phyloP scores from a whole-genome alignment of 345 rosid genomes.

The Erodium maritimum region DNA sequence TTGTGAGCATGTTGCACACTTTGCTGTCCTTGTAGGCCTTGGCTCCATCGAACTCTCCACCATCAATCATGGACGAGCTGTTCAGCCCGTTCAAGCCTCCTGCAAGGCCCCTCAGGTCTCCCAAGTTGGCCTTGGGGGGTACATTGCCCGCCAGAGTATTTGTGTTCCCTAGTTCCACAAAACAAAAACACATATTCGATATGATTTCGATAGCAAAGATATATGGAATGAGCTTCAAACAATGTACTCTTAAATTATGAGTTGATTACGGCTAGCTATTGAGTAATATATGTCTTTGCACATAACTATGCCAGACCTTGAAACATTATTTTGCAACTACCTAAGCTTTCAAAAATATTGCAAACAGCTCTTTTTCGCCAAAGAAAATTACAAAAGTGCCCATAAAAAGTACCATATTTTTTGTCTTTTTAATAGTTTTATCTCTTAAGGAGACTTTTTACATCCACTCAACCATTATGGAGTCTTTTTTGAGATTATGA shows the following conservation, averaged over 20 bases:
- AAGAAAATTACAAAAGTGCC: no score
- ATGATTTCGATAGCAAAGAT: background rate
- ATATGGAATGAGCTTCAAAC: background rate
- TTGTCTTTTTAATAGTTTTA: no score
- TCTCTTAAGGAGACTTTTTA: no score
- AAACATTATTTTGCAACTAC: no score
- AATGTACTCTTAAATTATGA: background rate
- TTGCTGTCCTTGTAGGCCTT: constrained; percentile 98
- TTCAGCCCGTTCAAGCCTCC: constrained; percentile 68
- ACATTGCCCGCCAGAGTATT: constrained; percentile 96
- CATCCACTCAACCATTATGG: no score
- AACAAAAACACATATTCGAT: background rate
- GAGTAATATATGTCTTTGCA: no score
- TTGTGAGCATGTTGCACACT: constrained; percentile 91
- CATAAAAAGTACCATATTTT: no score
- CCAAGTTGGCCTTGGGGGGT: constrained; percentile 95
- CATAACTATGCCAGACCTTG: no score
- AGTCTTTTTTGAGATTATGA: no score
- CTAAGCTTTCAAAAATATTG: background rate
- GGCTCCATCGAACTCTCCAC: constrained; percentile 89
- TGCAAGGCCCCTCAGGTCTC: constrained; percentile 81
- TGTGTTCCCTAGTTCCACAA: constrained; percentile 51
- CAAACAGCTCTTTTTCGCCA: no score
- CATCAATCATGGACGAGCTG: constrained; percentile 85
- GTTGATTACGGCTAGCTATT: no score